phyloP scores from a whole-genome alignment of 768 basidiomycete species.

The Lentinula edodes region DNA sequence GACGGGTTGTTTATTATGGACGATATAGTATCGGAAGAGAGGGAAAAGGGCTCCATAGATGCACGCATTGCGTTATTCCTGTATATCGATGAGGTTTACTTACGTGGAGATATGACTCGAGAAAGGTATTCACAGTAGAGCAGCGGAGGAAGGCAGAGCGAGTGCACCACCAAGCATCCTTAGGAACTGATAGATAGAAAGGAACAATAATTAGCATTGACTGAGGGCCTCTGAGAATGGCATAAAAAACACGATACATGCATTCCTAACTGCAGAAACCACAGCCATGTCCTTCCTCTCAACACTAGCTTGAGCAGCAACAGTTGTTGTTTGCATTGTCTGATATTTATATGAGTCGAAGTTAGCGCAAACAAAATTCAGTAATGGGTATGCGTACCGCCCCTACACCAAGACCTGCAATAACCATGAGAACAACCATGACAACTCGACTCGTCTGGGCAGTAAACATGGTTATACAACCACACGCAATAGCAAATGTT shows the following conservation, averaged over 20 bases:
- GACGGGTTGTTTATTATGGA: slow-evolving; percentile 46
- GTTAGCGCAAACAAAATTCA: not conserved
- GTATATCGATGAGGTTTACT: not conserved
- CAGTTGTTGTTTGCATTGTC: slow-evolving; percentile 60
- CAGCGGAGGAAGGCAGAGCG: slow-evolving; percentile 54
- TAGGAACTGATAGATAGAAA: slow-evolving; percentile 49
- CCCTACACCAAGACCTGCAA: slow-evolving; percentile 58
- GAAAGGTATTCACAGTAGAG: slow-evolving; percentile 39
- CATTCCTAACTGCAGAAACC: slow-evolving; percentile 37
- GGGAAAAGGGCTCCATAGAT: slow-evolving; percentile 30
- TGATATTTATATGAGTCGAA: slow-evolving; percentile 11
- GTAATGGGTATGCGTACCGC: slow-evolving; percentile 23
- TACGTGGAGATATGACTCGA: not conserved
- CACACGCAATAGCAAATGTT: slow-evolving; percentile 66
- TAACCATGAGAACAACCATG: slow-evolving; percentile 54
- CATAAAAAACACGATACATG: slow-evolving; percentile 16
- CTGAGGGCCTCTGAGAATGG: not conserved
- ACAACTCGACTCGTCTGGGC: slow-evolving; percentile 39
- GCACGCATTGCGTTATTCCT: slow-evolving; percentile 46
- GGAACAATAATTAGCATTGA: not conserved
- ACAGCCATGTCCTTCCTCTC: slow-evolving; percentile 69
- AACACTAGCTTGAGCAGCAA: slow-evolving; percentile 71
- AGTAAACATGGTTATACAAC: slow-evolving; percentile 58
- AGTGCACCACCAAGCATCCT: slow-evolving; percentile 67
- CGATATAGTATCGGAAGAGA: slow-evolving; percentile 32